phyloP scores from a whole-genome alignment of 78 protist species.

The Dictyostelium purpureum region DNA sequence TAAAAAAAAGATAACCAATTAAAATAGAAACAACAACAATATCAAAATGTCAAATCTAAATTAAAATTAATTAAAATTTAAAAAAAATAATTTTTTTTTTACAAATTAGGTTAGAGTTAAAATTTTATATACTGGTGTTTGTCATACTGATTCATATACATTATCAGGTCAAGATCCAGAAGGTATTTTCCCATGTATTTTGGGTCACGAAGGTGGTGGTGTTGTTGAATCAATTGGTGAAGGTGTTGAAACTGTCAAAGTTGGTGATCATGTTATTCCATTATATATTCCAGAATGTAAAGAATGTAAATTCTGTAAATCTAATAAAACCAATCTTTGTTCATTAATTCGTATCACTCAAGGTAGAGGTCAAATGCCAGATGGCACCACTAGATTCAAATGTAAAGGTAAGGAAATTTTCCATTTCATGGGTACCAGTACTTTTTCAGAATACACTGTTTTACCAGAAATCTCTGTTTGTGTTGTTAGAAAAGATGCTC shows the following conservation, averaged over 20 bases:
- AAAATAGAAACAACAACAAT: neutral
- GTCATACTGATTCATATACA: conserved; percentile 97
- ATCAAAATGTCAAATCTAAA: neutral
- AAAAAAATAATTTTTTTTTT: no score
- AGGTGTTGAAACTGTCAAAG: conserved; percentile 88
- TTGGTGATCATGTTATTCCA: conserved; percentile 94
- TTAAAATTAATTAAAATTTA: no score
- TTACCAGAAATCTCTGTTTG: conserved; percentile 91
- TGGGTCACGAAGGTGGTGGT: conserved; percentile 97
- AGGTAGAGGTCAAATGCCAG: conserved; percentile 94
- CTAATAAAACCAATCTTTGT: conserved; percentile 93
- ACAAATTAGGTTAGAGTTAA: conserved; percentile 85
- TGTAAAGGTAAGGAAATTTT: conserved; percentile 84
- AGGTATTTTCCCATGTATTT: conserved; percentile 92
- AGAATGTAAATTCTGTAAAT: conserved; percentile 87
- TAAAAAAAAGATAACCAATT: neutral
- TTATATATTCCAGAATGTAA: conserved; percentile 89
- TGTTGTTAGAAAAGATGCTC: conserved; percentile 79
- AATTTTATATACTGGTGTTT: conserved; percentile 88
- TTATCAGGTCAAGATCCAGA: conserved; percentile 81
- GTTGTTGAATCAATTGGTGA: conserved; percentile 96
- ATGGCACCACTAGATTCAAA: conserved; percentile 90
- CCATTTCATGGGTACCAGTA: conserved; percentile 91
- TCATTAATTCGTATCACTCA: conserved; percentile 85
- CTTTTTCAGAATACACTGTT: conserved; percentile 94